Conservation (phyloP, 352 stramenopile species). For the Globisporangium irregulare region DNA sequence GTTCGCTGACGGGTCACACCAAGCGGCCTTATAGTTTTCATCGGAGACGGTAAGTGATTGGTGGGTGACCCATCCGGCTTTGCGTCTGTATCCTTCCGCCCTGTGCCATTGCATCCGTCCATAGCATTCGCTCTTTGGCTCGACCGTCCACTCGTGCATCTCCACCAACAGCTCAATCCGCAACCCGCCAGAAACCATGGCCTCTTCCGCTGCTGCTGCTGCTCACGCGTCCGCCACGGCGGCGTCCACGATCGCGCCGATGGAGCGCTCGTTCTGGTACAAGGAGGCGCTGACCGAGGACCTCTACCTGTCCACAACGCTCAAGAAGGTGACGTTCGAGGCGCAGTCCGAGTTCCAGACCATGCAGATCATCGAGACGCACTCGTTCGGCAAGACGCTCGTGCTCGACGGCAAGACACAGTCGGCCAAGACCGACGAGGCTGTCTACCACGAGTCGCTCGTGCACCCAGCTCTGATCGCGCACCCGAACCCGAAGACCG, state of each 20-base stretch:
- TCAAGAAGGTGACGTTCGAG: constrained; percentile 89
- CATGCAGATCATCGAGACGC: constrained; percentile 93
- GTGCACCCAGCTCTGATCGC: constrained; percentile 92
- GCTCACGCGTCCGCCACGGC: constrained; percentile 21
- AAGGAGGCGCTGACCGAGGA: constrained; percentile 90
- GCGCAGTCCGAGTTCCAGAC: constrained; percentile 90
- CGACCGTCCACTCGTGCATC: neutral
- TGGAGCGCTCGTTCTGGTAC: constrained; percentile 77
- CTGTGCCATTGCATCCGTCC: constrained; percentile 6
- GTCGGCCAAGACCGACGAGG: constrained; percentile 91
- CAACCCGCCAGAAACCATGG: constrained; percentile 1
- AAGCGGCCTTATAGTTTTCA: constrained; percentile 5
- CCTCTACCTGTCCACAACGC: constrained; percentile 82
- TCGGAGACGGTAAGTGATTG: neutral
- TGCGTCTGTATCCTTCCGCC: constrained; percentile 4
- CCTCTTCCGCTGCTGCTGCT: constrained; percentile 11
- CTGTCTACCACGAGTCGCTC: constrained; percentile 95
- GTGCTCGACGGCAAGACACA: constrained; percentile 96
- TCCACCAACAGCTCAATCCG: neutral
- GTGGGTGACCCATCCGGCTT: neutral
- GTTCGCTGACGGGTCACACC: neutral
- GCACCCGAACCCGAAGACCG: constrained; percentile 82
- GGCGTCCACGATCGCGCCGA: constrained; percentile 38
- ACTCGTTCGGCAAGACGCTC: constrained; percentile 92
- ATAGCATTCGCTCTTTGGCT: constrained; percentile 10